A percentile compares a stretch with the other conserved stretches of the same genome.
Evolutionary conservation across 441 rosid species (phyloP).

Genomic region (Breynia disticha): DNA sequence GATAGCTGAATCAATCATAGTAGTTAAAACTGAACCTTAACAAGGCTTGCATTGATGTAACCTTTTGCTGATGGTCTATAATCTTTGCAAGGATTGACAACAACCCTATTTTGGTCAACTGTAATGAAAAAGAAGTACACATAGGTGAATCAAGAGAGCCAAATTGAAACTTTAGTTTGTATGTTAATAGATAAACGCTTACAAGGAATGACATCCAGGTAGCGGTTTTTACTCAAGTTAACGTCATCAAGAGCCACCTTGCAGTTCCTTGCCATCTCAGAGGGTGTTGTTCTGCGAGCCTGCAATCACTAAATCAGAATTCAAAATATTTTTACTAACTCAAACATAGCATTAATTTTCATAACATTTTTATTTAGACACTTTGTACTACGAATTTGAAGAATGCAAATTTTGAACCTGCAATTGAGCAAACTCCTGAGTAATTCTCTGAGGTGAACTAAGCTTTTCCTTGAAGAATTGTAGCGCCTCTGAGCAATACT

Average conservation of each 20-base stretch:
- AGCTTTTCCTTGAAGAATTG: slow-evolving; percentile 32
- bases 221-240: slow-evolving; percentile 65
- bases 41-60: slow-evolving; percentile 79
- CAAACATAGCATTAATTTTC: background rate
- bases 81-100: slow-evolving; percentile 62
- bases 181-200: background rate
- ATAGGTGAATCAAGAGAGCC: too few relatives aligned
- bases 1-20: background rate
- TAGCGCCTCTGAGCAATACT: slow-evolving; percentile 54
- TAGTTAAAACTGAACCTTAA: slow-evolving; percentile 29
- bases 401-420: slow-evolving; percentile 31
- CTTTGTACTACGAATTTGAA: background rate
- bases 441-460: slow-evolving; percentile 27
- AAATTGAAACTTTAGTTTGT: too few relatives aligned
- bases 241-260: slow-evolving; percentile 44
- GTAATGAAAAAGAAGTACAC: slow-evolving; percentile 12
- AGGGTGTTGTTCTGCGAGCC: slow-evolving; percentile 40
- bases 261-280: slow-evolving; percentile 42
- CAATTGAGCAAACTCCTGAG: slow-evolving; percentile 43
- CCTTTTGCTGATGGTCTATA: slow-evolving; percentile 52
- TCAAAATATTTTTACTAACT: background rate
- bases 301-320: slow-evolving; percentile 11
- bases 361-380: background rate
- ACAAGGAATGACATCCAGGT: slow-evolving; percentile 71
- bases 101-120: slow-evolving; percentile 71